A percentile compares a stretch with the other conserved stretches of the same genome.
Evolutionary conservation across 2,329 filamentous ascomycete genomes (phyloP).

Genomic region (Fusarium veterinarium): DNA sequence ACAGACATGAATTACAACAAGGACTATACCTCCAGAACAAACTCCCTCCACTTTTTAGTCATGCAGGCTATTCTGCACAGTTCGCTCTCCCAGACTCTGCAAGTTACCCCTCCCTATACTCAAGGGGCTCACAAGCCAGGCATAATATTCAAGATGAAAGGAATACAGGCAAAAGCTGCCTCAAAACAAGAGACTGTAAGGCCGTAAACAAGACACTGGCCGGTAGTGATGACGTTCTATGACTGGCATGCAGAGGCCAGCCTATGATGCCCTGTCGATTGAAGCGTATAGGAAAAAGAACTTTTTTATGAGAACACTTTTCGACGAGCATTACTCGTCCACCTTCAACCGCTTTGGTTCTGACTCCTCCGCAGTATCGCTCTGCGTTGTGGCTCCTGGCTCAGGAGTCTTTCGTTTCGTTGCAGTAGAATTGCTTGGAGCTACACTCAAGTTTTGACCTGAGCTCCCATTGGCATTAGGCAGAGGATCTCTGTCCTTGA

Average conservation of each 20-base stretch:
- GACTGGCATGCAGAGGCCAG: slow-evolving; percentile 34
- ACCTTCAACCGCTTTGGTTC: slow-evolving; percentile 67
- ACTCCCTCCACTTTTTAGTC: slow-evolving; percentile 13
- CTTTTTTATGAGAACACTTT: slow-evolving; percentile 14
- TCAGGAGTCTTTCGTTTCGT: slow-evolving; percentile 70
- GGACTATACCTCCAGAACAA: slow-evolving; percentile 11
- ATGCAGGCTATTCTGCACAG: slow-evolving; percentile 6
- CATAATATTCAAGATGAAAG: slow-evolving; percentile 26
- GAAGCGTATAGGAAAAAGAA: slow-evolving; percentile 20
- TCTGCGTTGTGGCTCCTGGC: slow-evolving; percentile 53
- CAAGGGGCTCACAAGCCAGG: slow-evolving; percentile 12
- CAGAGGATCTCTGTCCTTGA: slow-evolving; percentile 13
- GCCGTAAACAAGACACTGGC: background rate
- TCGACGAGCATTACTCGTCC: slow-evolving; percentile 49
- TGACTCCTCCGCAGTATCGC: slow-evolving; percentile 56
- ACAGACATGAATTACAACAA: slow-evolving; percentile 12
- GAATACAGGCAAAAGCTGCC: slow-evolving; percentile 28
- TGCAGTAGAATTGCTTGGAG: slow-evolving; percentile 33
- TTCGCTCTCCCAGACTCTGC: background rate
- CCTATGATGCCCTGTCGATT: slow-evolving; percentile 25
- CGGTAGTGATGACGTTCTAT: slow-evolving; percentile 13
- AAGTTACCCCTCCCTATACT: slow-evolving; percentile 9
- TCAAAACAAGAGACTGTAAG: slow-evolving; percentile 14
- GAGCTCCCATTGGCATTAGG: slow-evolving; percentile 18
- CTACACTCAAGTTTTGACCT: slow-evolving; percentile 39